These are phyloP conservation scores for Pichia terricola DNA, from an alignment of 1,139 yeast genomes.

Conservation along the genomic window DNA sequence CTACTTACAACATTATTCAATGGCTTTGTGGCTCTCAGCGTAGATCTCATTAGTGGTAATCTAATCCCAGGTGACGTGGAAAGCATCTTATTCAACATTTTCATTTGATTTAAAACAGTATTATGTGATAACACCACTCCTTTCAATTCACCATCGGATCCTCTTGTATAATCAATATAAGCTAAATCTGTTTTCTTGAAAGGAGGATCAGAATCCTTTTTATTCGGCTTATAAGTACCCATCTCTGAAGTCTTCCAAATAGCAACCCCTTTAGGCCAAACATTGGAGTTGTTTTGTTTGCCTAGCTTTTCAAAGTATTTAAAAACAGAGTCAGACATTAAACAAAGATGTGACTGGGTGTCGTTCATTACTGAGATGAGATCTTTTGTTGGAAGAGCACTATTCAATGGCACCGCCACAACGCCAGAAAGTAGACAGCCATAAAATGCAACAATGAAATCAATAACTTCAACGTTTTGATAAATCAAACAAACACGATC, in stretches of 20 bases:
- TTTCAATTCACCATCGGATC: conserved; percentile 83
- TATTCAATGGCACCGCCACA: conserved; percentile 87
- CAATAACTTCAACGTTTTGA: conserved; percentile 75
- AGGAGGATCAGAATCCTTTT: conserved; percentile 52
- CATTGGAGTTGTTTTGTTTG: conserved; percentile 23
- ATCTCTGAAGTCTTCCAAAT: conserved; percentile 87
- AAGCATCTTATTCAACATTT: conserved; percentile 57
- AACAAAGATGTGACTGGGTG: conserved; percentile 69
- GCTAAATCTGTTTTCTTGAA: conserved; percentile 72
- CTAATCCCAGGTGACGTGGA: conserved; percentile 45
- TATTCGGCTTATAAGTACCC: conserved; percentile 59
- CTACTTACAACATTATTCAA: conserved; percentile 50
- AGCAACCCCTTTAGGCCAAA: conserved; percentile 50
- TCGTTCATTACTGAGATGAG: conserved; percentile 61
- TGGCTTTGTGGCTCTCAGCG: conserved; percentile 24
- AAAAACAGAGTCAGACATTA: conserved; percentile 72
- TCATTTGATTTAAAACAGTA: conserved; percentile 84
- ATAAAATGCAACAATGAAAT: conserved; percentile 74
- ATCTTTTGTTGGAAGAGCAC: conserved; percentile 55
- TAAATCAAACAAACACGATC: conserved; percentile 81
- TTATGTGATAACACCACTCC: conserved; percentile 92
- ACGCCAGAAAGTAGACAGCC: conserved; percentile 93
- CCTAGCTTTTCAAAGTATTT: conserved; percentile 56
- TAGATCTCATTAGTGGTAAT: conserved; percentile 28
- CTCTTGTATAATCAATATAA: conserved; percentile 84